Evolutionary conservation across 2,329 filamentous ascomycete species (phyloP).

Genomic region (Chalaropsis ovoidea): DNA sequence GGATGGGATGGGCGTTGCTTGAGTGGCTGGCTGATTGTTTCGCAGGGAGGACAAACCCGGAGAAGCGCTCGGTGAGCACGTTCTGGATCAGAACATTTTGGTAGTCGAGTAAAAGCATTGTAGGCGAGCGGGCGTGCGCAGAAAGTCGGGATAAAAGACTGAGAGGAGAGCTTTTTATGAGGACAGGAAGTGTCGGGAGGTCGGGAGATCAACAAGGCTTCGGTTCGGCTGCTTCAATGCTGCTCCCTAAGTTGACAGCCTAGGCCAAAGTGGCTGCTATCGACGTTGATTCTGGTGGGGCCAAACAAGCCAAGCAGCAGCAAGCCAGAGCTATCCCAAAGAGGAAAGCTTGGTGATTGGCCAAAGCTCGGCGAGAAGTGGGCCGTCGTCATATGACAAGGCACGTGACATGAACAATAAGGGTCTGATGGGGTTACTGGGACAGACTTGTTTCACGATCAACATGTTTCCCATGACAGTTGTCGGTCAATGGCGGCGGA

Average conservation of each 20-base stretch:
- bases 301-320: slow-evolving; percentile 12
- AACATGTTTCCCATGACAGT: neutral
- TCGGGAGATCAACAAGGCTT: slow-evolving; percentile 19
- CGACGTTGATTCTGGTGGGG: slow-evolving; percentile 20
- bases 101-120: slow-evolving; percentile 91
- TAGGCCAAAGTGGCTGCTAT: slow-evolving; percentile 21
- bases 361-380: neutral
- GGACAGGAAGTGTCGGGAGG: neutral
- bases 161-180: neutral
- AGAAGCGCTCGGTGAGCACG: slow-evolving; percentile 88
- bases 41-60: slow-evolving; percentile 48
- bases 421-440: neutral
- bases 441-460: neutral
- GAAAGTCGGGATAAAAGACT: neutral
- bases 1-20: neutral
- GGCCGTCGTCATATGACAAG: neutral
- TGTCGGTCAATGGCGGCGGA: neutral
- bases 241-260: slow-evolving; percentile 18
- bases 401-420: neutral
- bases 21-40: slow-evolving; percentile 2
- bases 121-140: slow-evolving; percentile 30
- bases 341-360: slow-evolving; percentile 21
- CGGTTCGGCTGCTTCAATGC: slow-evolving; percentile 3
- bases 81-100: slow-evolving; percentile 98
- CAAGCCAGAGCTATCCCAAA: slow-evolving; percentile 16